Evolutionary conservation across 2,329 filamentous ascomycete species (phyloP), one percentile per base, ranked within the genome.

Genomic region (Cercospora sp.): DNA sequence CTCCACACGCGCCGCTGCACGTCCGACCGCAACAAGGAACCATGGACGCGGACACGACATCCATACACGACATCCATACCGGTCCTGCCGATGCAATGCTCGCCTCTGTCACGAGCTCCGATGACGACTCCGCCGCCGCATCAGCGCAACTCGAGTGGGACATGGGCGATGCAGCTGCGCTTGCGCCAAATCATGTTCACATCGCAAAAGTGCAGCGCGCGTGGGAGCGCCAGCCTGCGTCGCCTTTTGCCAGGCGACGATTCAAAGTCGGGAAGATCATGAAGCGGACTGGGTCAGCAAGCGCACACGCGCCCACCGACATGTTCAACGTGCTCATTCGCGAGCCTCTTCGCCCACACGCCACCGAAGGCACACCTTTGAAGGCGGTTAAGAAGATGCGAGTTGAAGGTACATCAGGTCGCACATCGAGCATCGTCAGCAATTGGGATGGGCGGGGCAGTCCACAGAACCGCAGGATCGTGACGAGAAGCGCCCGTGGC

Each of bases 211-310:
- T 81, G 3, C 81, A 80, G 18, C 81, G 83, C 58, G 83, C 78
- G 58, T 86, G 83, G 83, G 84, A 86, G 65, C 80, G 84, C 61
- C 80, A 79, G 65, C 80, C 82, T 6, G 76, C 82, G 67, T 79
- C 79, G 12, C 82, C 81, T 12, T 78, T 79, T 64, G 77, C 80
- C 21, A 81, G 81, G 69, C 65, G 68, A n/a, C 71, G 71, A 30
- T 66, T 77, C 30, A 69, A 72, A 10, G 72, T 74, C 12, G 74
- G 74, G 9, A 84, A 83, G 71, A 80, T 85, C 37, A 85, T 83
- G 82, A 82, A 82, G 62, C 77, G 83, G 3, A 66, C 66, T 37
- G 67, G 58, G 12, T 12, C 49, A 7, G 61, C 10, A n/a, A 30
- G 7, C 40, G 40, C 57, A 43, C 65, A 49, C 57, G 65, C 67